Base-by-base conservation (phyloP, 2,329 filamentous ascomycete genomes). In the Dactylonectria estremocensis region DNA sequence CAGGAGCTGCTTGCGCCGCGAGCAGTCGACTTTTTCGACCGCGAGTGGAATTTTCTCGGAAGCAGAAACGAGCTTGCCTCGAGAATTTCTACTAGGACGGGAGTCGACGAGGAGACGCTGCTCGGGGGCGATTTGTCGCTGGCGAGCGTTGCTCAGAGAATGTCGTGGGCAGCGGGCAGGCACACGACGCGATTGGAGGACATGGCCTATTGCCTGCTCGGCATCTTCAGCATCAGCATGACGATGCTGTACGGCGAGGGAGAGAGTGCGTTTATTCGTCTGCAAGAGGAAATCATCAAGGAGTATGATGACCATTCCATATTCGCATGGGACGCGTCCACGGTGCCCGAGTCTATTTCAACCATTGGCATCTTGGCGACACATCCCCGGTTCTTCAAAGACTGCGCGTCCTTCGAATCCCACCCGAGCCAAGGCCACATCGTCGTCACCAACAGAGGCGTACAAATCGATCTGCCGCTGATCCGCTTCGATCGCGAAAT, bases 201-300 rank as follows among this genome's bases (percentile, higher is more conserved):
- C 18, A 64, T 69, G 16, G 73, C 72, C 5, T 75, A 75, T 37
- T 74, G 72, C n/a, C 65, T 75, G 5, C 58, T 75, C 3, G 70
- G 73, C 8, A 64, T 75, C 7, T 74, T 75, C 37, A 61, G 69
- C 24, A 65, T 75, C 16, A 72, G 58, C 54, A 74, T 74, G 69
- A 65, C 68, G 8, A 69, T 73, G 69, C 53, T 73, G 1, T 75
- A 74, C 43, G 73, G 69, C 9, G 73, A 75, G 37, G 73, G 73
- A 0, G 65, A 71, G 2, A 69, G 61, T 20, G 73, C 74, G 0
- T 76, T 77, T 33, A 61, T 74, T 24, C 68, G 74, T 4, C 61
- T 76, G 37, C 75, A 77, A n/a, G 73, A 76, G 50, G 72, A 76
- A 48, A 74, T 76, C 2, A 52, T 76, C 2, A 69, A 70, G 14